These are phyloP conservation scores for Phascolomyces articulosus DNA, from an alignment of 371 early-diverging fungal genomes.

Conservation along the genomic window DNA sequence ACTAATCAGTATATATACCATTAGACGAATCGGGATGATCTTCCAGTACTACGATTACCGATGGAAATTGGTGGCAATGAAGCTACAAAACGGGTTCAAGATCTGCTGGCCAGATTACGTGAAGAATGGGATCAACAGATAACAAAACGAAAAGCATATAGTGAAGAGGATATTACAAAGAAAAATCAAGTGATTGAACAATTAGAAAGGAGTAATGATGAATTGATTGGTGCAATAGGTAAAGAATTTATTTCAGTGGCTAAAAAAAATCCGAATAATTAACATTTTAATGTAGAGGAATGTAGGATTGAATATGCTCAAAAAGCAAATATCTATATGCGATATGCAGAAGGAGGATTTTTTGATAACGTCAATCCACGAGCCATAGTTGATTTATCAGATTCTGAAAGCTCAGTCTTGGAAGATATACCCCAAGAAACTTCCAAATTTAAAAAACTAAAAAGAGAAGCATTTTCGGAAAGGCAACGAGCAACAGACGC, in stretches of 20 bases:
- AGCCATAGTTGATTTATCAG: conserved; percentile 22
- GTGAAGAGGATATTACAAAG: conserved; percentile 35
- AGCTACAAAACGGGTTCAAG: conserved; percentile 30
- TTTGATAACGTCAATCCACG: conserved; percentile 37
- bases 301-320: conserved; percentile 28
- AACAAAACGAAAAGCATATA: conserved; percentile 21
- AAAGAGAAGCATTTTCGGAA: conserved; percentile 23
- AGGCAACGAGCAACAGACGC: conserved; percentile 34
- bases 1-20: neutral
- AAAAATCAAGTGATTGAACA: conserved; percentile 26
- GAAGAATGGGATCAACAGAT: conserved; percentile 46
- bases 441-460: conserved; percentile 14
- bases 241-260: too few relatives aligned
- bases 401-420: conserved; percentile 34
- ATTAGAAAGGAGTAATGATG: conserved; percentile 30
- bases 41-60: conserved; percentile 30
- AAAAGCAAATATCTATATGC: conserved; percentile 33
- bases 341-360: conserved; percentile 43
- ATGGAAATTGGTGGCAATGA: conserved; percentile 33
- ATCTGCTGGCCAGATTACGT: conserved; percentile 39
- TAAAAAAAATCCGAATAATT: too few relatives aligned
- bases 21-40: neutral
- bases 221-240: conserved; percentile 29
- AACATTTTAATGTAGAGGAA: too few relatives aligned
- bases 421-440: conserved; percentile 18